Evolutionary conservation across 139 green algal genomes (phyloP).

Genomic region (Diplosphaera chodatii): DNA sequence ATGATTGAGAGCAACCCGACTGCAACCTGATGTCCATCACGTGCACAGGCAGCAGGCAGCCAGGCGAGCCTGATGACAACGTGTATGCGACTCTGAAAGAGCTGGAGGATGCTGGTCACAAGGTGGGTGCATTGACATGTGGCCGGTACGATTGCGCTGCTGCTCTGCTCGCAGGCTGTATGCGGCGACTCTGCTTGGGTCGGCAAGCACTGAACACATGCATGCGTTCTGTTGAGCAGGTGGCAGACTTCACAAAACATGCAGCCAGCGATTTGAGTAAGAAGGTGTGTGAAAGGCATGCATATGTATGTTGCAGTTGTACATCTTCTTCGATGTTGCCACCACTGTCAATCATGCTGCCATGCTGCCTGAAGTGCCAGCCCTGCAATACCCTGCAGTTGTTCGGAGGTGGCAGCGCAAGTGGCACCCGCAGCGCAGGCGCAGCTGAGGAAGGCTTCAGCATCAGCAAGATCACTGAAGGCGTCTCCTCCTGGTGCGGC

Average conservation of each 20-base stretch:
- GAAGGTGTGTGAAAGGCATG: no score
- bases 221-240: neutral
- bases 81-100: neutral
- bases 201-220: no score
- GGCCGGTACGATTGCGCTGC: no score
- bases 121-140: neutral
- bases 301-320: no score
- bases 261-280: neutral
- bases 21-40: no score
- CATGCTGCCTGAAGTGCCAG: no score
- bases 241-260: neutral
- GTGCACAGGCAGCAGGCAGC: neutral
- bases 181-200: no score
- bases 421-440: neutral
- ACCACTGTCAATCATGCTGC: no score
- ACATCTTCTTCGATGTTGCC: no score
- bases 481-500: slow-evolving; percentile 25
- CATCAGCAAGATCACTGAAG: slow-evolving; percentile 15
- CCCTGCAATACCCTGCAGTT: neutral
- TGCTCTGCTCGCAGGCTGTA: no score
- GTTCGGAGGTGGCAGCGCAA: neutral
- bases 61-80: neutral
- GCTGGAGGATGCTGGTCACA: neutral
- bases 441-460: slow-evolving; percentile 10
- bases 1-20: no score